Evolutionary conservation across 768 basidiomycete species (phyloP).

Genomic region (Mycena crocata): DNA sequence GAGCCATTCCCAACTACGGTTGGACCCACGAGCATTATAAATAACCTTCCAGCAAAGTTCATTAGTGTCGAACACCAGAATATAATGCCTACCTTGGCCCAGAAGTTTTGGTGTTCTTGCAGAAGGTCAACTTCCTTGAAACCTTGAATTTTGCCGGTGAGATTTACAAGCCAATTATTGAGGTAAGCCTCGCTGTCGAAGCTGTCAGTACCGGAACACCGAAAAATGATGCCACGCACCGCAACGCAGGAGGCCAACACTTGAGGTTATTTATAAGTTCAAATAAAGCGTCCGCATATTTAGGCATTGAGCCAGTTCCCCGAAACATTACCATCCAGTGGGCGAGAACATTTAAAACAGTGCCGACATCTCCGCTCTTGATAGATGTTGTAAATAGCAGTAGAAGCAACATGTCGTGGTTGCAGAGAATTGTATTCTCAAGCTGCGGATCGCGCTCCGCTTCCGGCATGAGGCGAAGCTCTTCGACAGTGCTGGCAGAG

Average conservation of each 20-base stretch:
- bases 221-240: not conserved
- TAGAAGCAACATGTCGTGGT: constrained; percentile 32
- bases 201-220: not conserved
- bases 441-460: constrained; percentile 16
- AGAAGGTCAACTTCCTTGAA: not conserved
- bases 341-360: constrained; percentile 18
- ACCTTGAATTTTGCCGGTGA: not conserved
- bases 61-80: not conserved
- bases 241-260: not conserved
- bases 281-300: constrained; percentile 29
- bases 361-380: constrained; percentile 31
- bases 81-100: constrained; percentile 37
- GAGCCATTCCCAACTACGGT: constrained; percentile 31
- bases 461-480: constrained; percentile 1
- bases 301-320: constrained; percentile 29
- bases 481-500: constrained; percentile 14
- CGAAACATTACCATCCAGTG: constrained; percentile 34
- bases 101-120: too few relatives aligned
- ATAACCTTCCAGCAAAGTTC: constrained; percentile 8
- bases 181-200: not conserved
- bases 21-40: constrained; percentile 22
- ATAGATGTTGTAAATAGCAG: constrained; percentile 21
- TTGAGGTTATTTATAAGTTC: constrained; percentile 13
- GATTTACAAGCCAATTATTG: not conserved
- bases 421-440: constrained; percentile 30